Evolutionary conservation across 2,329 filamentous ascomycete species (phyloP).

Genomic region (Rosellinia necatrix): DNA sequence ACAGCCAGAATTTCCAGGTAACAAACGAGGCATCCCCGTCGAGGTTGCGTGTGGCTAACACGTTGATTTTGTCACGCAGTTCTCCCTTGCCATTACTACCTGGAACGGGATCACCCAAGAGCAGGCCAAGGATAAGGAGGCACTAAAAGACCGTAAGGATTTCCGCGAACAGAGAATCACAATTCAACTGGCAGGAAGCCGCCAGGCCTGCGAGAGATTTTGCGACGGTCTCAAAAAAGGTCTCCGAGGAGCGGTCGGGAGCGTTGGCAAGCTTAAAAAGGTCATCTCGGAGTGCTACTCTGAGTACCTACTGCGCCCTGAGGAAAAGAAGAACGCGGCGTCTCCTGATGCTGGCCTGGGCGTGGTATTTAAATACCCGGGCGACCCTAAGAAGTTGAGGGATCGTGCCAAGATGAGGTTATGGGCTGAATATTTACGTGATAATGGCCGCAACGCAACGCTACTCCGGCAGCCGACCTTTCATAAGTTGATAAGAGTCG

Average conservation of each 20-base stretch:
- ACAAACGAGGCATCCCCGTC: constrained; percentile 11
- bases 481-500: constrained; percentile 95
- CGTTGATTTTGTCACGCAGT: constrained; percentile 57
- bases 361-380: constrained; percentile 90
- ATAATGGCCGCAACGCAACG: constrained; percentile 92
- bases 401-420: constrained; percentile 97
- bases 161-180: constrained; percentile 80
- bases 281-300: constrained; percentile 89
- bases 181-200: constrained; percentile 85
- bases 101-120: constrained; percentile 78
- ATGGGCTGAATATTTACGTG: constrained; percentile 94
- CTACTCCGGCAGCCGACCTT: constrained; percentile 95
- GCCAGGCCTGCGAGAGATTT: constrained; percentile 89
- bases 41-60: constrained; percentile 4
- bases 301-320: constrained; percentile 73
- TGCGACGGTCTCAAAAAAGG: constrained; percentile 95
- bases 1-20: constrained; percentile 85
- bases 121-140: constrained; percentile 48
- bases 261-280: constrained; percentile 80
- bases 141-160: constrained; percentile 47
- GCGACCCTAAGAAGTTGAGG: constrained; percentile 89
- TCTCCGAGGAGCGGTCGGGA: constrained; percentile 82
- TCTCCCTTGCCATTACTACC: constrained; percentile 90
- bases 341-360: constrained; percentile 93
- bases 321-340: constrained; percentile 64